A percentile compares a stretch with the other conserved stretches of the same genome.
These are phyloP conservation scores for Penicillium sp. DNA, from an alignment of 2,329 filamentous ascomycete species.

Conservation along the genomic window DNA sequence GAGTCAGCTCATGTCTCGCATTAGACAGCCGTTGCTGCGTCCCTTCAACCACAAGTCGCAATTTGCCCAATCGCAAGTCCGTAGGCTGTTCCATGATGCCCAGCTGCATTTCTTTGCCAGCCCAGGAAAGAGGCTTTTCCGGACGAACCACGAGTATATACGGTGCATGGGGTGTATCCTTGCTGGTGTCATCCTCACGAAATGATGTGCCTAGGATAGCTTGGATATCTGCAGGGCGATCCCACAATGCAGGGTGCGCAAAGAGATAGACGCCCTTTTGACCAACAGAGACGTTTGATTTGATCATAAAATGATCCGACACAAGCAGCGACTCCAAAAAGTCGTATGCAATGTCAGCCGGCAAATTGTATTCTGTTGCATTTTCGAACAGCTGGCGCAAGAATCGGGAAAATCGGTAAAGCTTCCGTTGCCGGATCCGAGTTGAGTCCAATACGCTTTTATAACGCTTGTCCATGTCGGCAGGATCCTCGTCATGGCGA, in stretches of 20 bases:
- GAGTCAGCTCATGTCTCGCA: constrained; percentile 69
- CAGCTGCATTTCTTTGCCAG: constrained; percentile 64
- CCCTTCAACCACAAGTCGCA: constrained; percentile 80
- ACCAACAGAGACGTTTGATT: constrained; percentile 56
- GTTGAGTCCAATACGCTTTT: constrained; percentile 93
- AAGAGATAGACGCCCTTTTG: constrained; percentile 73
- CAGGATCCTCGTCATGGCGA: constrained; percentile 71
- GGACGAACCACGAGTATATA: constrained; percentile 80
- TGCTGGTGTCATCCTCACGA: constrained; percentile 57
- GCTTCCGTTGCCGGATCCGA: constrained; percentile 86
- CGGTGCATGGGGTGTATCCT: constrained; percentile 64
- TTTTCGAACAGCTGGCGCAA: constrained; percentile 93
- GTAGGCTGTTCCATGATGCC: constrained; percentile 67
- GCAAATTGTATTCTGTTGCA: constrained; percentile 84
- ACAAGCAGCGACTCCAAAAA: constrained; percentile 72
- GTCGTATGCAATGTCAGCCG: constrained; percentile 59
- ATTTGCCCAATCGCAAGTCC: constrained; percentile 75
- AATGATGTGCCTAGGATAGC: constrained; percentile 73
- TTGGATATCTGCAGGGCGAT: constrained; percentile 71
- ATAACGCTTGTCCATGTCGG: constrained; percentile 94
- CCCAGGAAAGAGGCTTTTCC: constrained; percentile 70
- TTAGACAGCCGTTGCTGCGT: constrained; percentile 68
- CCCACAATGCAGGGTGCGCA: constrained; percentile 68
- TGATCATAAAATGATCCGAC: constrained; percentile 79
- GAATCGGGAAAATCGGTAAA: constrained; percentile 88